Base-by-base conservation (phyloP, 805 yeast genomes). In the Yamadazyma tumulicola region DNA sequence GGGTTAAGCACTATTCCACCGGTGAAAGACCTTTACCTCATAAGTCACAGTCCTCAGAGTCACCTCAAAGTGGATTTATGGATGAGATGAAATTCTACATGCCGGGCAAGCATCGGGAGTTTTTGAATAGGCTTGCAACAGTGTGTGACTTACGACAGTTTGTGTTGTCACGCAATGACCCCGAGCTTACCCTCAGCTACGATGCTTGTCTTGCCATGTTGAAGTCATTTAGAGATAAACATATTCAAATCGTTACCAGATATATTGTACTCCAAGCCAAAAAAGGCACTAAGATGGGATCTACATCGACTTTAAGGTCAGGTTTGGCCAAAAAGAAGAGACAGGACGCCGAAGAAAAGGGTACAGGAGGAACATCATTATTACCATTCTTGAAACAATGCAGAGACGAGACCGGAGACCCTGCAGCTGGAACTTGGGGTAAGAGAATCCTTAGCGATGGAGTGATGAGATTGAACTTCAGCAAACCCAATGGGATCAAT, bases 391-490 rank as follows among this genome's bases (percentile, higher is more conserved):
- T 89, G 55, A 89, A 88, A 59, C 97, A 91, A 59, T 91, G 96
- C 48, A 75, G 97, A 57, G 97, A 89, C 61, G 97, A 89, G 56
- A 89, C 96, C 2, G 95, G 95, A 27, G 93, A 84, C 48, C 77
- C 88, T 9, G 96, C 96, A 15, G 96, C 95, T 17, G 91, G 96
- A 37, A 73, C 67, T 31, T 88, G 97, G 97, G 96, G 95, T 54
- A 77, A 77, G 52, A 72, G 91, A 42, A 67, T 81, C 17, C 64
- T 81, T 35, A 73, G 78, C 35, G 74, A 75, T 41, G 80, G 81
- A 7, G 71, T 66, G 5, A 64, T 66, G 70, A 53, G 65, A 37
- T 50, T 67, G 35, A 57, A 52, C 32, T 63, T 59, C 43, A 61
- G 69, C 19, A 54, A 55, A 43, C 54, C 63, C n/a, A 65, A 64